Conservation (phyloP, 2,329 filamentous ascomycete species). For the Botrytis squamosa region DNA sequence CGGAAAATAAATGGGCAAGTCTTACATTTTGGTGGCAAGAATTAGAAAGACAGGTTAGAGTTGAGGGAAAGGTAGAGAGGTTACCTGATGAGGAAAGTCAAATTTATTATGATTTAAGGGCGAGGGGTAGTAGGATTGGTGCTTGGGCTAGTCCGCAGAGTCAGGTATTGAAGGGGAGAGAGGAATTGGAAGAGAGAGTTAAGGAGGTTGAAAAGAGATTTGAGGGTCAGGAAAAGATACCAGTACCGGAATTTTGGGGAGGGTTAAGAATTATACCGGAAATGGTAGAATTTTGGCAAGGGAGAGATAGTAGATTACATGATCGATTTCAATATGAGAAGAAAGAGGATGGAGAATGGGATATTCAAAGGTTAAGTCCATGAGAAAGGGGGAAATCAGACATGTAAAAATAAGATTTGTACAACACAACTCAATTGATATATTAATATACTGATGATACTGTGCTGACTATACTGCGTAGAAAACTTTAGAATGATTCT, state of each 20-base stretch:
- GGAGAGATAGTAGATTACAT: constrained; percentile 82
- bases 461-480: not conserved
- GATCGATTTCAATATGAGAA: constrained; percentile 87
- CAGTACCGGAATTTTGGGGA: constrained; percentile 92
- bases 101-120: constrained; percentile 64
- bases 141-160: constrained; percentile 95
- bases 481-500: not conserved
- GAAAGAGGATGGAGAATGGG: constrained; percentile 58
- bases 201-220: constrained; percentile 74
- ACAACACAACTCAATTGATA: not conserved
- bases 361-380: constrained; percentile 71
- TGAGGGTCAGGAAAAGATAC: constrained; percentile 73
- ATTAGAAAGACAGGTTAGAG: constrained; percentile 83
- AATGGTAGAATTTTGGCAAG: constrained; percentile 94
- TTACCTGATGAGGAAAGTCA: constrained; percentile 70
- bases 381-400: constrained; percentile 38
- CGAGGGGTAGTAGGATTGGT: constrained; percentile 78
- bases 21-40: constrained; percentile 90
- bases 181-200: constrained; percentile 74
- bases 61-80: constrained; percentile 75
- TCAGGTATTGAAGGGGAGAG: constrained; percentile 68
- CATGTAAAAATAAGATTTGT: not conserved
- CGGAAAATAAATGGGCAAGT: constrained; percentile 71
- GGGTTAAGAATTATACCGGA: constrained; percentile 83
- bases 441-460: not conserved